phyloP scores from a whole-genome alignment of 2,329 filamentous ascomycete genomes.

The Paecilomyces sp. region DNA sequence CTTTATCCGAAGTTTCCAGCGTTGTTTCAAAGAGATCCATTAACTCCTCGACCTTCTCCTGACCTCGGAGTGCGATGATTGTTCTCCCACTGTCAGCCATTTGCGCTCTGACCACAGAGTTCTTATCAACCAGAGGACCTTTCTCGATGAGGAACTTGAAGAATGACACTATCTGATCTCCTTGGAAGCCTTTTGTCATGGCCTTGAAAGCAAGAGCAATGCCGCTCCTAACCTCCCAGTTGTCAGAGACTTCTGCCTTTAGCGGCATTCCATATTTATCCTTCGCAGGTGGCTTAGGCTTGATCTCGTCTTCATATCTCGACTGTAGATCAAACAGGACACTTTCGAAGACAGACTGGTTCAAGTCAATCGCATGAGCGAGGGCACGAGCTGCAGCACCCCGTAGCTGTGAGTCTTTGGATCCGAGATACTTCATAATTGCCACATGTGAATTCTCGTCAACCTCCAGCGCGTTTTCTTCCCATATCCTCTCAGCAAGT shows the following conservation, averaged over 20 bases:
- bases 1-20: conserved; percentile 77
- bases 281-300: conserved; percentile 72
- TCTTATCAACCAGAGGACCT: conserved; percentile 80
- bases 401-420: conserved; percentile 72
- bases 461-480: conserved; percentile 76
- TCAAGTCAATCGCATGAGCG: conserved; percentile 61
- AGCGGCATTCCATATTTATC: conserved; percentile 93
- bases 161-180: conserved; percentile 65
- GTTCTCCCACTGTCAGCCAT: conserved; percentile 87
- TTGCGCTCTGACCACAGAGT: conserved; percentile 67
- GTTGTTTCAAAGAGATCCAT: conserved; percentile 90
- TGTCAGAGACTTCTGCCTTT: conserved; percentile 79
- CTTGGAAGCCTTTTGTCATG: conserved; percentile 63
- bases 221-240: conserved; percentile 86
- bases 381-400: conserved; percentile 76
- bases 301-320: conserved; percentile 70
- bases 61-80: conserved; percentile 74
- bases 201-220: conserved; percentile 82
- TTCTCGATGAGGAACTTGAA: conserved; percentile 78
- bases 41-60: conserved; percentile 73
- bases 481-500: conserved; percentile 83
- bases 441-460: conserved; percentile 57
- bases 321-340: conserved; percentile 60
- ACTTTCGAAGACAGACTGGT: conserved; percentile 53
- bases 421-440: conserved; percentile 73